Percentiles rank a stretch among this genome's conserved stretches.
These are phyloP conservation scores for Corymbia citriodora DNA, from an alignment of 441 rosid genomes.

Conservation along the genomic window DNA sequence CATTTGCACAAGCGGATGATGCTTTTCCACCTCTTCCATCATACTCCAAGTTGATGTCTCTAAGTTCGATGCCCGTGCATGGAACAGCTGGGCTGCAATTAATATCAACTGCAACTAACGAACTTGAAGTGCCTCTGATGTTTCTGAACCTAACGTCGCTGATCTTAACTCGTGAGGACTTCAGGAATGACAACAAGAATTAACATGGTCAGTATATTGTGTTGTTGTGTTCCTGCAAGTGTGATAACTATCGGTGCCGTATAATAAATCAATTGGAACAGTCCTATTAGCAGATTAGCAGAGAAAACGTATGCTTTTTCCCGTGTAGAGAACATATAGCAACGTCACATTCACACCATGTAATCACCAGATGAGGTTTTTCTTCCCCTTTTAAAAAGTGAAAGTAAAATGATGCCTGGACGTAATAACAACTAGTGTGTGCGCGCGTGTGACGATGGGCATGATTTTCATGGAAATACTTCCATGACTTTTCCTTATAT, in stretches of 20 bases:
- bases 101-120: constrained; percentile 31
- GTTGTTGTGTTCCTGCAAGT: neutral
- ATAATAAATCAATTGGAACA: neutral
- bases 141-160: constrained; percentile 40
- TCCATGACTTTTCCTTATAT: no score
- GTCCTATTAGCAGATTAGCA: neutral
- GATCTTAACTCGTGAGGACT: constrained; percentile 36
- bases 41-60: neutral
- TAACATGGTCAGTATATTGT: neutral
- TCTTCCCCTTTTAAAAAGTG: no score
- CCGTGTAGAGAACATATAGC: neutral
- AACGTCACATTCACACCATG: no score
- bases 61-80: constrained; percentile 15
- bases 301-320: neutral
- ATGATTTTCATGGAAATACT: no score
- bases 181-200: constrained; percentile 8
- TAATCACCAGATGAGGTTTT: no score
- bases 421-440: no score
- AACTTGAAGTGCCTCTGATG: constrained; percentile 46
- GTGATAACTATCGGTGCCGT: neutral
- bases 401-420: no score
- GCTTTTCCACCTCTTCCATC: neutral
- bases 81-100: constrained; percentile 40
- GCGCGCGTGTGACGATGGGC: no score
- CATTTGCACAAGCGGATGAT: constrained; percentile 1